These are phyloP conservation scores for Fusarium sp. DNA, from an alignment of 2,329 filamentous ascomycete species.

Conservation along the genomic window DNA sequence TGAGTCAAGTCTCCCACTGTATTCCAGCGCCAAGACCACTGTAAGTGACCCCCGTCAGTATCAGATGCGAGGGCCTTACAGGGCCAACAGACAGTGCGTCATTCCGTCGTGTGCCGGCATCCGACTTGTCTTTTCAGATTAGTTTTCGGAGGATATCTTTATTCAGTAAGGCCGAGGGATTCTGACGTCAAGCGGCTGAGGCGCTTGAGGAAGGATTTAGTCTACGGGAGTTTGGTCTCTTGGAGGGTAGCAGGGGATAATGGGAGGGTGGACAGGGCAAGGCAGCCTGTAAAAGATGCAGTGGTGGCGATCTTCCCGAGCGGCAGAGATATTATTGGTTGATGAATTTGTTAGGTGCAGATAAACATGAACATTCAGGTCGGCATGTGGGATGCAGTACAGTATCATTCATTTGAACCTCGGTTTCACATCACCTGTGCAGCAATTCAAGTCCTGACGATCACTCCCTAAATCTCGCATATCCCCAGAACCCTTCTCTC, in stretches of 20 bases:
- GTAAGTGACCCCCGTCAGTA: not conserved
- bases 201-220: conserved; percentile 11
- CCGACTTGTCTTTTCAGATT: conserved; percentile 29
- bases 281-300: not conserved
- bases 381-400: not conserved
- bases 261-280: not conserved
- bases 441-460: conserved; percentile 9
- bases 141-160: conserved; percentile 6
- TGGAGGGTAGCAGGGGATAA: not conserved
- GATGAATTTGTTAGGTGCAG: conserved; percentile 6
- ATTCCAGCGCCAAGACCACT: not conserved
- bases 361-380: not conserved
- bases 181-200: conserved; percentile 38
- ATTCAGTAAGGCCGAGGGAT: conserved; percentile 13
- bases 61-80: conserved; percentile 2
- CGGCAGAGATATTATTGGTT: conserved; percentile 29
- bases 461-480: conserved; percentile 7
- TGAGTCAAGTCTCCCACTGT: conserved; percentile 17
- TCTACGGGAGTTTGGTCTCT: not conserved
- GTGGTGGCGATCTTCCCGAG: conserved; percentile 9
- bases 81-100: conserved; percentile 29
- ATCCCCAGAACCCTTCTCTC: conserved; percentile 1
- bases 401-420: not conserved
- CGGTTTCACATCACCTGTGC: not conserved
- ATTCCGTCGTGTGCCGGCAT: conserved; percentile 37